Conservation (phyloP, 108 stramenopile genomes). For the Cyclotella baltica region DNA sequence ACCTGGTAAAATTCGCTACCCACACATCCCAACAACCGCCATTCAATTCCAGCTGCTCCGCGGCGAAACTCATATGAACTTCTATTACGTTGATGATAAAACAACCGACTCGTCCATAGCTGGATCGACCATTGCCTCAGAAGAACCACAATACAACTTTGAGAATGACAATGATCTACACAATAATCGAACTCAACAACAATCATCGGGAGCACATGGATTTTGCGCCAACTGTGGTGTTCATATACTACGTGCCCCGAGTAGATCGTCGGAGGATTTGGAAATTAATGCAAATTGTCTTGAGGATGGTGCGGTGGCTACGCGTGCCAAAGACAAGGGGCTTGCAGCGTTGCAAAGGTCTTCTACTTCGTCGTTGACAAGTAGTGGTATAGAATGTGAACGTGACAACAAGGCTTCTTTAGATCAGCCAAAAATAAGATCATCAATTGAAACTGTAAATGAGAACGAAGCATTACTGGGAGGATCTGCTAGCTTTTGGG, state of each 20-base stretch:
- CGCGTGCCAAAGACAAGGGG: neutral
- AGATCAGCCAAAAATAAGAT: neutral
- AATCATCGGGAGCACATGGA: constrained; percentile 63
- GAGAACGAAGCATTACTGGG: constrained; percentile 37
- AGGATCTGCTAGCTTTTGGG: constrained; percentile 17
- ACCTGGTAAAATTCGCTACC: constrained; percentile 75
- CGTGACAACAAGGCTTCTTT: neutral
- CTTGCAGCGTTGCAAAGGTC: neutral
- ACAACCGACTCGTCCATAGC: constrained; percentile 18
- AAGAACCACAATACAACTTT: constrained; percentile 25
- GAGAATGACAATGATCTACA: constrained; percentile 5
- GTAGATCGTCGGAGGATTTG: constrained; percentile 50
- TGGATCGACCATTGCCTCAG: constrained; percentile 6
- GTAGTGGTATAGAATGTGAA: constrained; percentile 5
- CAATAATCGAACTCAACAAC: constrained; percentile 21
- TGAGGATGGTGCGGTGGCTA: constrained; percentile 16
- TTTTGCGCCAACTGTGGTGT: constrained; percentile 83
- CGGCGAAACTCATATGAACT: constrained; percentile 61
- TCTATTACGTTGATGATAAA: constrained; percentile 63
- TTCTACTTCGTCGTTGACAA: constrained; percentile 16
- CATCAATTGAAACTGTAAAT: constrained; percentile 28
- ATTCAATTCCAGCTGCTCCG: constrained; percentile 55
- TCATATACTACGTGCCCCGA: constrained; percentile 74
- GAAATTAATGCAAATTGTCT: constrained; percentile 79
- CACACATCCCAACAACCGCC: constrained; percentile 62